Evolutionary conservation across 1,139 yeast genomes (phyloP).

Genomic region (Magnusiomyces ingens): DNA sequence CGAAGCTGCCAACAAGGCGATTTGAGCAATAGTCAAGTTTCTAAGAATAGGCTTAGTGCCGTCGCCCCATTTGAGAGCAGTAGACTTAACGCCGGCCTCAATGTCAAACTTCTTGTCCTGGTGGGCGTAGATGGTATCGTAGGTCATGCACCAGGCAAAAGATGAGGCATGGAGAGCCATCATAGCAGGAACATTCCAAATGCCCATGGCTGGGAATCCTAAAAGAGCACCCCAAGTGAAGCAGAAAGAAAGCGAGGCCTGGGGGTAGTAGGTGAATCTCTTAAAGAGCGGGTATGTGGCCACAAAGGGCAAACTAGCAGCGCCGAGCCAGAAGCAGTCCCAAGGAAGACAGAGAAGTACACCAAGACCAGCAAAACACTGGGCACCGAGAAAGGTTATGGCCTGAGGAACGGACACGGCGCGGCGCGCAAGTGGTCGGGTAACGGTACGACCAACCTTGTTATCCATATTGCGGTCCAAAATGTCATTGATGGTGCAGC

Average conservation of each 20-base stretch:
- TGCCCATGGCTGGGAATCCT: slow-evolving; percentile 95
- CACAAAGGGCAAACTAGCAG: slow-evolving; percentile 72
- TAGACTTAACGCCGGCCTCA: slow-evolving; percentile 85
- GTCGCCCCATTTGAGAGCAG: slow-evolving; percentile 90
- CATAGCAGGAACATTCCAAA: slow-evolving; percentile 65
- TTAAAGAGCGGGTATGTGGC: slow-evolving; percentile 89
- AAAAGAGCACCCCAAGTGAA: slow-evolving; percentile 93
- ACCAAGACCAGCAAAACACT: slow-evolving; percentile 67
- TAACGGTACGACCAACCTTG: slow-evolving; percentile 79
- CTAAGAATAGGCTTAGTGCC: slow-evolving; percentile 63
- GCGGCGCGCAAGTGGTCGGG: slow-evolving; percentile 87
- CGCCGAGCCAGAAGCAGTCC: slow-evolving; percentile 78
- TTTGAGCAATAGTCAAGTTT: slow-evolving; percentile 60
- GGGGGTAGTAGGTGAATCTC: slow-evolving; percentile 93
- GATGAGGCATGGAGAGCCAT: slow-evolving; percentile 70
- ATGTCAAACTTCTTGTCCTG: slow-evolving; percentile 89
- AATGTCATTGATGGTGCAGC: slow-evolving; percentile 91
- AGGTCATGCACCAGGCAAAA: slow-evolving; percentile 88
- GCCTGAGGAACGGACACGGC: slow-evolving; percentile 71
- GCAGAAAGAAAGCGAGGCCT: slow-evolving; percentile 69
- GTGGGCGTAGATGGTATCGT: slow-evolving; percentile 95
- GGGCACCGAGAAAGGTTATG: slow-evolving; percentile 63
- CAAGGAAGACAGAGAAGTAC: slow-evolving; percentile 67
- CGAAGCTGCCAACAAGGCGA: slow-evolving; percentile 55
- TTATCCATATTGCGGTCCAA: slow-evolving; percentile 76